Evolutionary conservation across 768 basidiomycete species (phyloP), one percentile per base, ranked within the genome.

Genomic region (Lepiota brunneoincarnata): DNA sequence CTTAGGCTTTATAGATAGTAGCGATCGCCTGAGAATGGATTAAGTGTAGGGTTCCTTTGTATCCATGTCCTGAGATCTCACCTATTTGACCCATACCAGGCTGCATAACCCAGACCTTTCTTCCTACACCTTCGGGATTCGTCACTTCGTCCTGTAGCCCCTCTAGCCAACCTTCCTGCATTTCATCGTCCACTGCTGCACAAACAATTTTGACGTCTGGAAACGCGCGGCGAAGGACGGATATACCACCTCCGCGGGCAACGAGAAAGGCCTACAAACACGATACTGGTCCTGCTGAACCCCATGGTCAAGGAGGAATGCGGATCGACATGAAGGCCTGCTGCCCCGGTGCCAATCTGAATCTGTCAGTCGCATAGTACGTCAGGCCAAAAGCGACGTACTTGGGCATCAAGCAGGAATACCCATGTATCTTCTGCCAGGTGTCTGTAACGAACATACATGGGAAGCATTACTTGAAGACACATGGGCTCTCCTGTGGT

Each of bases 281-380:
- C 83, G 59, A 97, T 95, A 61, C 82, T n/a, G 84, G 56, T 88
- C 83, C 67, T 93, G 82, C 51, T 68, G 80, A 15, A 96, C 86
- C 11, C 96, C 93, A 60, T 99, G 96, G 65, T 99, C 96, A 15
- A 98, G 78, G 9, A 98, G 74, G n/a, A 10, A 96, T 82, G 24
- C 96, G 88, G 57, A 99, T 91, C 0, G 94, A 88, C 96, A 98
- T 98, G 68, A 98, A 90, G 17, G 87, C 87, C 3, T n/a, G 91
- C 84, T 0, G 95, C 94, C 4, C 87, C 96, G 0, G 96, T 98
- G 5, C 92, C 93, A 66, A 98, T 93, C 87, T 96, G 59, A 15
- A 34, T 40, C 12, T 17, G 14, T 45, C 4, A 34, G n/a, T 39
- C 28, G 15, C 10, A 39, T 28, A 37, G 11, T 12, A 50, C 15